Percentiles rank a stretch among this genome's conserved stretches.
These are phyloP conservation scores for Rhododendron simsii DNA, from an alignment of 148 eudicot genomes.

Conservation along the genomic window DNA sequence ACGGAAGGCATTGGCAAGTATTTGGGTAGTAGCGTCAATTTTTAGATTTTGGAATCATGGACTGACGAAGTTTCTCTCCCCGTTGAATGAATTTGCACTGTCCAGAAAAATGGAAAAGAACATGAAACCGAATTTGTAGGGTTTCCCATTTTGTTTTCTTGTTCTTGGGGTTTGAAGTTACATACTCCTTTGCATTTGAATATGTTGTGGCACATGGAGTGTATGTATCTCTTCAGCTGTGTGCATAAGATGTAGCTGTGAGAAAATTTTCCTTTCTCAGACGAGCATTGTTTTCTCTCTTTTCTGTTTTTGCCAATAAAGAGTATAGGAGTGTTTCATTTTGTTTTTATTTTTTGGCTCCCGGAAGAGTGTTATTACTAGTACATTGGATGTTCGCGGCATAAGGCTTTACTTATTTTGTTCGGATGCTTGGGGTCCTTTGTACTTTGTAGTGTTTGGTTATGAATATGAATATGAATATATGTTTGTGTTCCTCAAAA, in stretches of 20 bases:
- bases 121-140: not conserved
- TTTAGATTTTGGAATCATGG: conserved; percentile 14
- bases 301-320: not conserved
- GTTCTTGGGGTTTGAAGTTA: not conserved
- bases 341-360: not conserved
- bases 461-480: too few species aligned
- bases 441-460: too few species aligned
- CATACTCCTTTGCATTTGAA: not conserved
- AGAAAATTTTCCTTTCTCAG: not conserved
- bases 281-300: not conserved
- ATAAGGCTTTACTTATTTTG: not conserved
- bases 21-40: conserved; percentile 1
- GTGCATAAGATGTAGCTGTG: not conserved
- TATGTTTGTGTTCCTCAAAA: too few species aligned
- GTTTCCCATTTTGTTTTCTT: not conserved
- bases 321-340: not conserved
- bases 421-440: too few species aligned
- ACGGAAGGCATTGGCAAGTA: not conserved
- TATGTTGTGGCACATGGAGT: not conserved
- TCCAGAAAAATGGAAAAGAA: not conserved
- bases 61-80: not conserved
- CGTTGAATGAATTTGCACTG: not conserved
- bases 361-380: not conserved
- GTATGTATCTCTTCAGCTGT: not conserved
- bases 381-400: not conserved